Percentiles rank a stretch among this genome's conserved stretches.
Evolutionary conservation across 2,329 filamentous ascomycete genomes (phyloP).

Genomic region (Aspergillus transmontanensis): DNA sequence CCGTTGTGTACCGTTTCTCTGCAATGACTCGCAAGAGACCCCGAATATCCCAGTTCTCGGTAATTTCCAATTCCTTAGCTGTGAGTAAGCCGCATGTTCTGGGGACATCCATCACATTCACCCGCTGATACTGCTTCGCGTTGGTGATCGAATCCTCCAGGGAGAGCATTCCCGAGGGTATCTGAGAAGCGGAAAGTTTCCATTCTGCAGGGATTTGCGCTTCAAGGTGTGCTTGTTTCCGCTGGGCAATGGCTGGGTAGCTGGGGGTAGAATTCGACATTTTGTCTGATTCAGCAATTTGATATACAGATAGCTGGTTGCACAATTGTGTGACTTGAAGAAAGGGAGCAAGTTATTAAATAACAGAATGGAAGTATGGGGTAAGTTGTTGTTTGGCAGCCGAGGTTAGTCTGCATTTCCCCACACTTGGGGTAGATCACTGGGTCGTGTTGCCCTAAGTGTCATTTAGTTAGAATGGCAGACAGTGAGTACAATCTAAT

Average conservation of each 20-base stretch:
- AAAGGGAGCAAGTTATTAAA: background rate
- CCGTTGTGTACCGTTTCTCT: conserved; percentile 37
- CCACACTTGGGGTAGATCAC: background rate
- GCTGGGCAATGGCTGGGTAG: conserved; percentile 38
- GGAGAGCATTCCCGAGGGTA: conserved; percentile 39
- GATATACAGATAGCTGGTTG: background rate
- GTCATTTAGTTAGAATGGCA: background rate
- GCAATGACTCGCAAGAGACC: conserved; percentile 40
- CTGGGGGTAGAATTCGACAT: background rate
- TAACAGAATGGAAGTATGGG: background rate
- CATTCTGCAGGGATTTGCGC: conserved; percentile 45
- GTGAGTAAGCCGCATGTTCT: conserved; percentile 56
- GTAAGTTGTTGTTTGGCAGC: background rate
- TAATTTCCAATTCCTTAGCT: conserved; percentile 56
- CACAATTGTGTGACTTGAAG: background rate
- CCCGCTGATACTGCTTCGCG: conserved; percentile 31
- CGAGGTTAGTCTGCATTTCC: background rate
- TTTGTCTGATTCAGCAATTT: background rate
- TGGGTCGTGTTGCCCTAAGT: background rate
- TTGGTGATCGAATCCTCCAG: conserved; percentile 39
- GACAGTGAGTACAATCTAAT: background rate
- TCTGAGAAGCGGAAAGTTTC: conserved; percentile 35
- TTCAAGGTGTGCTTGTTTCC: conserved; percentile 42
- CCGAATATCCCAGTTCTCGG: conserved; percentile 54
- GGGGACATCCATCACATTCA: conserved; percentile 53